phyloP scores from a whole-genome alignment of 2,329 filamentous ascomycete species.

The Malbranchea zuffiana region DNA sequence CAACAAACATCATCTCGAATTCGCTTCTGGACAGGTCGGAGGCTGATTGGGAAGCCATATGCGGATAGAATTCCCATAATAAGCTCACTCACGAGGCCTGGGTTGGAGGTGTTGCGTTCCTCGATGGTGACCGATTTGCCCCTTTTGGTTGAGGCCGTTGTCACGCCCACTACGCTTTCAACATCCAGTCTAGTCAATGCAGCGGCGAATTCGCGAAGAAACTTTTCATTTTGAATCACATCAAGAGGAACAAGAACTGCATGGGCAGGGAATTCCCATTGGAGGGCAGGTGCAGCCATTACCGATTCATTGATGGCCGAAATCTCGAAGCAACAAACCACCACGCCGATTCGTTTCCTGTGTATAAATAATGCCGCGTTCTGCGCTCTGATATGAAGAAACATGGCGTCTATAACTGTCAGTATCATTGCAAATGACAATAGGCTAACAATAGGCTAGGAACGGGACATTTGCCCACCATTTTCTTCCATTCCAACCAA shows the following conservation, averaged over 20 bases:
- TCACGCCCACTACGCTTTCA: not conserved
- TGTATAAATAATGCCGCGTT: conserved; percentile 28
- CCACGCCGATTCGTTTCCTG: conserved; percentile 14
- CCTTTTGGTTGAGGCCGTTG: not conserved
- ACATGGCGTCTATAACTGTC: conserved; percentile 23
- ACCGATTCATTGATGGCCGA: conserved; percentile 30
- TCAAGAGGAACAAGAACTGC: not conserved
- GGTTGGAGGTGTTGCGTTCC: conserved; percentile 38
- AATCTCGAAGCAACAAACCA: conserved; percentile 38
- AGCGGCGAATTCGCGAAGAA: not conserved
- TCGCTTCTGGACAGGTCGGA: conserved; percentile 36
- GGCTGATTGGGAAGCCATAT: conserved; percentile 24
- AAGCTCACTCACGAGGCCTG: conserved; percentile 42
- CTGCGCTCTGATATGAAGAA: conserved; percentile 21
- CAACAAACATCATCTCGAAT: conserved; percentile 44
- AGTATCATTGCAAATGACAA: not conserved
- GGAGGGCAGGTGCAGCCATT: conserved; percentile 19
- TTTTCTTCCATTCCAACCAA: conserved; percentile 1
- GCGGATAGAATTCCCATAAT: conserved; percentile 36
- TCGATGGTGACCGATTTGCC: conserved; percentile 23
- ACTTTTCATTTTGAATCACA: not conserved
- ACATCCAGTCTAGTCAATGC: not conserved
- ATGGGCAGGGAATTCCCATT: not conserved
- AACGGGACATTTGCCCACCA: not conserved
- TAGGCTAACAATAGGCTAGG: not conserved